Evolutionary conservation across 1,139 yeast species (phyloP).

Genomic region (Yarrowia galli): DNA sequence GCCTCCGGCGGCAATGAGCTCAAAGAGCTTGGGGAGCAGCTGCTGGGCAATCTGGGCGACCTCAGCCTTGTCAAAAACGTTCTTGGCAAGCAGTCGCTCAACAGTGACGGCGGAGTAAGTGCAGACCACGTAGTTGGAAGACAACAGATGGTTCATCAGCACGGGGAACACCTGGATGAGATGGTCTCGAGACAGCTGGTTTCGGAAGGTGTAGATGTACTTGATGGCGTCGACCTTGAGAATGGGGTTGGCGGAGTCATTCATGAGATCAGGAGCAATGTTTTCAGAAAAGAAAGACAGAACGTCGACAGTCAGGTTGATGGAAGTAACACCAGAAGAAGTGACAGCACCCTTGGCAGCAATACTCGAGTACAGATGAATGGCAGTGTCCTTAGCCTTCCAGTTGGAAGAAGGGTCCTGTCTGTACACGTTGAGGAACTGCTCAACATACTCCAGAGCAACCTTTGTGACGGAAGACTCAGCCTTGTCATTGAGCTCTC

Average conservation of each 20-base stretch:
- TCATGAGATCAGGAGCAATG: conserved; percentile 79
- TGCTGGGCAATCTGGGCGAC: conserved; percentile 62
- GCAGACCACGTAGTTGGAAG: conserved; percentile 78
- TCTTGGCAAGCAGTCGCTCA: conserved; percentile 70
- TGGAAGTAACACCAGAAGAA: conserved; percentile 84
- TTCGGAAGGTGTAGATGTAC: conserved; percentile 87
- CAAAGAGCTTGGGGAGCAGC: conserved; percentile 69
- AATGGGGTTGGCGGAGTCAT: conserved; percentile 56
- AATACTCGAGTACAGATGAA: conserved; percentile 83
- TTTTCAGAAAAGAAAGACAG: conserved; percentile 82
- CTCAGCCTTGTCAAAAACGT: conserved; percentile 74
- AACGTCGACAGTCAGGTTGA: conserved; percentile 84
- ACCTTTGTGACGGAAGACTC: conserved; percentile 76
- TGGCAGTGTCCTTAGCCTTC: conserved; percentile 88
- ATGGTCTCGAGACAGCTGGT: conserved; percentile 89
- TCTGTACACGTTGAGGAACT: conserved; percentile 63
- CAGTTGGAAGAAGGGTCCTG: conserved; percentile 59
- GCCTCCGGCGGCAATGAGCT: conserved; percentile 65
- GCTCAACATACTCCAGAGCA: conserved; percentile 77
- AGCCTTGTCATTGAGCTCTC: conserved; percentile 83
- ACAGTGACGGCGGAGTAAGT: conserved; percentile 94
- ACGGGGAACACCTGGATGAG: conserved; percentile 81
- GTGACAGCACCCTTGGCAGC: conserved; percentile 92
- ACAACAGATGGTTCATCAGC: conserved; percentile 65
- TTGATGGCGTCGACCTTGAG: conserved; percentile 92